phyloP scores from a whole-genome alignment of 768 basidiomycete species.

The Amylocystis lapponica region DNA sequence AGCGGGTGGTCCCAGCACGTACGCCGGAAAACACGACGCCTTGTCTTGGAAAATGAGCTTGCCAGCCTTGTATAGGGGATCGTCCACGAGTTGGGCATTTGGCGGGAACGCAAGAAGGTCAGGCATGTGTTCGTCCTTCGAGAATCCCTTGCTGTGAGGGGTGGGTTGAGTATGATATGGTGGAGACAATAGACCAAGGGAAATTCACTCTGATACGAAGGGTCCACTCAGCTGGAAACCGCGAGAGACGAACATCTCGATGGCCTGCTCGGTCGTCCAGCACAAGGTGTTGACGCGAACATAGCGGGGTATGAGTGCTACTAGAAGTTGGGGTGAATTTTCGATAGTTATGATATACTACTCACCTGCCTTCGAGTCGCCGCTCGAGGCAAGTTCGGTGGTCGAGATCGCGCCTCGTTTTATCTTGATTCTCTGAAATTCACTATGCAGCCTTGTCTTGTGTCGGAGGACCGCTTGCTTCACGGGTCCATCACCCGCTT shows the following conservation, averaged over 20 bases:
- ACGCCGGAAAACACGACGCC: constrained; percentile 93
- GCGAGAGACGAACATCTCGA: constrained; percentile 45
- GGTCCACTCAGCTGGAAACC: constrained; percentile 54
- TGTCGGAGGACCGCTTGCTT: constrained; percentile 86
- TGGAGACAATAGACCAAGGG: constrained; percentile 1
- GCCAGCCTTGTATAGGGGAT: constrained; percentile 67
- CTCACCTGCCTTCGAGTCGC: constrained; percentile 61
- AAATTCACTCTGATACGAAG: constrained; percentile 44
- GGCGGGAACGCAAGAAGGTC: constrained; percentile 78
- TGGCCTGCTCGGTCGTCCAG: constrained; percentile 63
- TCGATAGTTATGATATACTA: neutral
- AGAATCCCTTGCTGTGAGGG: constrained; percentile 52
- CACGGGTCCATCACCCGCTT: constrained; percentile 85
- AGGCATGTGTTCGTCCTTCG: constrained; percentile 73
- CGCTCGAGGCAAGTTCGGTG: constrained; percentile 54
- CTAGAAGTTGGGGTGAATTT: neutral
- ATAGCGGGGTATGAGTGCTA: constrained; percentile 77
- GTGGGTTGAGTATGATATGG: neutral
- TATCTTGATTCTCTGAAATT: constrained; percentile 80
- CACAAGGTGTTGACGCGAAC: constrained; percentile 73
- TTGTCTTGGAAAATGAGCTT: constrained; percentile 95
- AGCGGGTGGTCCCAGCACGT: constrained; percentile 72
- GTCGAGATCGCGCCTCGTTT: constrained; percentile 64
- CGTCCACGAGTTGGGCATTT: constrained; percentile 56
- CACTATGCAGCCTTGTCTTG: constrained; percentile 82